phyloP scores from a whole-genome alignment of 495 filamentous ascomycete species.

The Aspergillus nidulans region DNA sequence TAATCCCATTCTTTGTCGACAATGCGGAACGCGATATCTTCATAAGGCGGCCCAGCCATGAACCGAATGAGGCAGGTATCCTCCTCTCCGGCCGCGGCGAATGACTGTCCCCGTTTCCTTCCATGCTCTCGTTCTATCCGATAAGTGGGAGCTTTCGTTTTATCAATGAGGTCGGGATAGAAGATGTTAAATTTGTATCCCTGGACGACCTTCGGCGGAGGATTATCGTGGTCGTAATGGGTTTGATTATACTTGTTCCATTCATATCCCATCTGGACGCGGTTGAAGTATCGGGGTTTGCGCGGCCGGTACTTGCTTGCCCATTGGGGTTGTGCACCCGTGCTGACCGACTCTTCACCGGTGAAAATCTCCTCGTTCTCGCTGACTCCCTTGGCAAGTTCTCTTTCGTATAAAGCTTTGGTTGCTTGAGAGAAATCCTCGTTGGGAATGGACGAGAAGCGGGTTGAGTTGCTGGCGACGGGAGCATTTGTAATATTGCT shows the following conservation, averaged over 20 bases:
- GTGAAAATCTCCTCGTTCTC: constrained; percentile 97
- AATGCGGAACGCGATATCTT: constrained; percentile 95
- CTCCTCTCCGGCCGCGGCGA: constrained; percentile 93
- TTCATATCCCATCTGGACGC: constrained; percentile 98
- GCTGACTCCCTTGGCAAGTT: constrained; percentile 84
- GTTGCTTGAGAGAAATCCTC: constrained; percentile 91
- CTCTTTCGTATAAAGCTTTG: constrained; percentile 85
- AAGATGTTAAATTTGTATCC: constrained; percentile 99
- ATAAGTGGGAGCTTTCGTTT: constrained; percentile 89
- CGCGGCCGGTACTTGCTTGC: constrained; percentile 84
- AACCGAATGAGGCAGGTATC: constrained; percentile 97
- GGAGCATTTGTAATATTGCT: constrained; percentile 28
- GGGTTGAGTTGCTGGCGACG: constrained; percentile 49
- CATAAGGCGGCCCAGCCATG: constrained; percentile 91
- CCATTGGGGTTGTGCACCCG: constrained; percentile 69
- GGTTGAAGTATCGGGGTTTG: constrained; percentile 96
- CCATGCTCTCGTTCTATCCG: constrained; percentile 90
- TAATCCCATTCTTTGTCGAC: constrained; percentile 99
- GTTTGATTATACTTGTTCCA: constrained; percentile 99
- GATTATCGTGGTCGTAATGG: constrained; percentile 98
- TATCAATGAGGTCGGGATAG: constrained; percentile 98
- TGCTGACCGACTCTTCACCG: constrained; percentile 74
- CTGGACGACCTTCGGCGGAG: constrained; percentile 95
- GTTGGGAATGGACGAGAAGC: constrained; percentile 70
- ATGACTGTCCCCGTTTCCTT: constrained; percentile 82